Evolutionary conservation across 2,329 filamentous ascomycete species (phyloP), one percentile per base, ranked within the genome.

Genomic region (Diaporthe aspalathi): DNA sequence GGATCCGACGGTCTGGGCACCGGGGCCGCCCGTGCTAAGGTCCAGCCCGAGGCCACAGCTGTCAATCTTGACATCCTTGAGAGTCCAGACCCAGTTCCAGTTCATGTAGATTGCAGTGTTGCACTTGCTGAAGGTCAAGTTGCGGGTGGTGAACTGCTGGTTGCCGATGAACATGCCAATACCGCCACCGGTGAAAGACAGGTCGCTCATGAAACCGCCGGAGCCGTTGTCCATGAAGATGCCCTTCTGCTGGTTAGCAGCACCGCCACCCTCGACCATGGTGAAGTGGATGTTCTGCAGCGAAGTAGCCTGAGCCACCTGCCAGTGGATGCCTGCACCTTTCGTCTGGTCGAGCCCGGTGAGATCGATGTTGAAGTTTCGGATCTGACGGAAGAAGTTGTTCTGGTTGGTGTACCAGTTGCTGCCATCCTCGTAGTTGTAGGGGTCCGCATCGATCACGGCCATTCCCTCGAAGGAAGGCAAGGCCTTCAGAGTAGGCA

Each of bases 21-120:
- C 83, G 40, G 84, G 80, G 32, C 85, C 88, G 62, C 89, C 88
- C 75, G 88, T 89, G 67, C 91, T 89, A 90, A 97, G 94, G 81
- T 97, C 92, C 74, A 97, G 84, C 69, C 93, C 94, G 49, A 95
- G 82, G n/a, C 85, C 83, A 79, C 92, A 93, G 79, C 92, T 90
- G 80, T 94, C 90, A 81, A 97, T 93, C 56, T 83, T 87, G 47
- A 97, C 76, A 45, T 89, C 92, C 79, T 95, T 94, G 82, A 96
- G 89, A 54, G 91, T 90, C 92, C 93, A 97, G 22, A 90, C 85
- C 94, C 94, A 97, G 84, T 95, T 93, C 94, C 94, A 97, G 85
- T 94, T 94, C 90, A 96, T 92, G 83, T 89, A 94, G 74, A 97
- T 90, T 73, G 93, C 94, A 2, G 93, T 97, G 78, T 93, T 88